Evolutionary conservation across 2,329 filamentous ascomycete genomes (phyloP).

Genomic region (Fusarium subtropicale): DNA sequence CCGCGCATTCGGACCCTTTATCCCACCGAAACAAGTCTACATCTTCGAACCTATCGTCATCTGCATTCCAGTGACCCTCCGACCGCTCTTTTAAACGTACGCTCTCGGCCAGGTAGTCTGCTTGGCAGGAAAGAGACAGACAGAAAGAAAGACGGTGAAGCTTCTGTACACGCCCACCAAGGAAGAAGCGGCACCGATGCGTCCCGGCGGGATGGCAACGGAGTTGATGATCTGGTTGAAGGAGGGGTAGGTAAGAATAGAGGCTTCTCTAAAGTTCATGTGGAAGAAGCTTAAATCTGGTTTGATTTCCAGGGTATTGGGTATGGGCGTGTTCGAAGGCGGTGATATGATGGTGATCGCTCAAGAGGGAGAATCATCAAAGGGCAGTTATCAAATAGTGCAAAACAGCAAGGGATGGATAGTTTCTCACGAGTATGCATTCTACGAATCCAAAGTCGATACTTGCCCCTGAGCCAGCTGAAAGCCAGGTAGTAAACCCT

Average conservation of each 20-base stretch:
- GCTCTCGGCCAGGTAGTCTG: conserved; percentile 16
- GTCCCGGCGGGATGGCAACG: conserved; percentile 12
- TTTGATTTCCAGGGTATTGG: conserved; percentile 1
- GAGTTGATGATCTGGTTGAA: neutral
- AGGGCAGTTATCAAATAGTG: neutral
- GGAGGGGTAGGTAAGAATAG: neutral
- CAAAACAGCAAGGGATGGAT: neutral
- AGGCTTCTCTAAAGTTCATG: neutral
- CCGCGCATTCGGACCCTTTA: conserved; percentile 6
- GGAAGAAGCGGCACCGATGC: neutral
- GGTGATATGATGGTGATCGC: neutral
- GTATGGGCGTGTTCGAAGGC: conserved; percentile 4
- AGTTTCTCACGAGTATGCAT: neutral
- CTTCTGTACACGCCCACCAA: neutral
- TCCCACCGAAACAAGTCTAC: conserved; percentile 3
- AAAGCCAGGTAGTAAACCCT: neutral
- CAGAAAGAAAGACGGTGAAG: neutral
- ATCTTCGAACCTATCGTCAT: conserved; percentile 18
- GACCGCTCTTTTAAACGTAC: conserved; percentile 22
- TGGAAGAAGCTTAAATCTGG: conserved; percentile 3
- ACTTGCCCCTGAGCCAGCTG: conserved; percentile 11
- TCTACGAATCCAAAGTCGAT: neutral
- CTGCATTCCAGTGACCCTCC: conserved; percentile 30
- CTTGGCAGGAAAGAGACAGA: neutral
- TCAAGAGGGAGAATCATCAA: conserved; percentile 23